Percentiles rank a stretch among this genome's conserved stretches.
Conservation (phyloP, 805 yeast species). For the Metschnikowia lunata region DNA sequence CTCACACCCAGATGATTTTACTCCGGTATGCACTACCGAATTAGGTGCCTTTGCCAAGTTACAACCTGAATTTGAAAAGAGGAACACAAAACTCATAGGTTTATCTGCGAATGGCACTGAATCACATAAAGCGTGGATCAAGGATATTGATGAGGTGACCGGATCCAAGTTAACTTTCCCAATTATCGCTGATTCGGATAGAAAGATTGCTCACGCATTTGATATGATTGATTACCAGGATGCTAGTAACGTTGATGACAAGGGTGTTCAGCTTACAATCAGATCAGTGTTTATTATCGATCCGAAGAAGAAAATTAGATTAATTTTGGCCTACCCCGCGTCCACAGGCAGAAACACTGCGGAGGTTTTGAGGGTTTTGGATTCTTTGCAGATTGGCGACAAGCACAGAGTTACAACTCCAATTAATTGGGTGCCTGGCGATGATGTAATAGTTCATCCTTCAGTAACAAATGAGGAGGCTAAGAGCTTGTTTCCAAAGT, state of each 20-base stretch:
- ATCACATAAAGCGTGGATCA: constrained; percentile 80
- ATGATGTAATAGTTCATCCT: constrained; percentile 92
- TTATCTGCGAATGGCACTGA: constrained; percentile 81
- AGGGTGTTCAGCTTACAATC: constrained; percentile 78
- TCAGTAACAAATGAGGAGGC: constrained; percentile 66
- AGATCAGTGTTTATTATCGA: constrained; percentile 91
- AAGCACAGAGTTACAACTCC: constrained; percentile 83
- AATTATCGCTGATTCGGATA: constrained; percentile 81
- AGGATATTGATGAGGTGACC: constrained; percentile 84
- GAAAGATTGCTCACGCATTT: constrained; percentile 78
- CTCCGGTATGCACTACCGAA: constrained; percentile 96
- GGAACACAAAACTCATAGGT: constrained; percentile 86
- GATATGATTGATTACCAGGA: constrained; percentile 89
- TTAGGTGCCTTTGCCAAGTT: constrained; percentile 88
- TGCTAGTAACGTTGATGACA: constrained; percentile 61
- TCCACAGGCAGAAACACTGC: constrained; percentile 91
- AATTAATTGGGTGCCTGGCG: constrained; percentile 84
- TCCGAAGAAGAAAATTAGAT: constrained; percentile 83
- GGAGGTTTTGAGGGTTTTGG: constrained; percentile 87
- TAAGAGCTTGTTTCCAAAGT: constrained; percentile 77
- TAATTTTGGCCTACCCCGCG: constrained; percentile 86
- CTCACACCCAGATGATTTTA: constrained; percentile 95
- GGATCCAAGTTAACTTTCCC: constrained; percentile 81
- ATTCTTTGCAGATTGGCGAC: constrained; percentile 83
- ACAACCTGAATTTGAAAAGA: constrained; percentile 81